A percentile compares a stretch with the other conserved stretches of the same genome.
Conservation (phyloP, 208 protist genomes). For the Crithidia bombi region DNA sequence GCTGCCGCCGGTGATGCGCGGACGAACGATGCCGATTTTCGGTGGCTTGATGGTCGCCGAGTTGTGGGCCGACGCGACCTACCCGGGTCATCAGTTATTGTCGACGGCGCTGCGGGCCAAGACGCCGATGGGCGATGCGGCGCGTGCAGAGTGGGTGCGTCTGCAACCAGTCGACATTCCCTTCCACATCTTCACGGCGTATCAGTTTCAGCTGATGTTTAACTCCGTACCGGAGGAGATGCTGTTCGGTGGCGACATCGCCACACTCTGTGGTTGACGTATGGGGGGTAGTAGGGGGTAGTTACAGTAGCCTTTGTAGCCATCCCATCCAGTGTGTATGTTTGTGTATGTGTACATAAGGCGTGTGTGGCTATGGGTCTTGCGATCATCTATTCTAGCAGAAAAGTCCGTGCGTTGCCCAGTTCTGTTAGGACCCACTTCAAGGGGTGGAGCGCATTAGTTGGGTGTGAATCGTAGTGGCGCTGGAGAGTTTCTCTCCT, state of each 20-base stretch:
- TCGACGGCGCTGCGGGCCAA: constrained; percentile 77
- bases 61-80: constrained; percentile 84
- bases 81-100: constrained; percentile 83
- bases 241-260: constrained; percentile 81
- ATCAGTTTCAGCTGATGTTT: constrained; percentile 86
- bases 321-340: not conserved
- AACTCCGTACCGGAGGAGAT: constrained; percentile 69
- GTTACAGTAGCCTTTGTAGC: not conserved
- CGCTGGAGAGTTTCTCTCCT: not conserved
- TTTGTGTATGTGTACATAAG: constrained; percentile 2
- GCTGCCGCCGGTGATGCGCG: constrained; percentile 60
- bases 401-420: too few relatives aligned
- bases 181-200: constrained; percentile 80
- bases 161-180: constrained; percentile 88
- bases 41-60: constrained; percentile 73
- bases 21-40: constrained; percentile 73
- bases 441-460: too few relatives aligned
- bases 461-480: too few relatives aligned
- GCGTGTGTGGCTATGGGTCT: too few relatives aligned
- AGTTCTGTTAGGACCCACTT: too few relatives aligned
- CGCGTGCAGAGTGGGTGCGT: constrained; percentile 87
- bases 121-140: constrained; percentile 91
- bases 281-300: not conserved
- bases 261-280: constrained; percentile 59
- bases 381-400: too few relatives aligned